Evolutionary conservation across 768 basidiomycete genomes (phyloP).

Genomic region (Hypsizygus marmoreus): DNA sequence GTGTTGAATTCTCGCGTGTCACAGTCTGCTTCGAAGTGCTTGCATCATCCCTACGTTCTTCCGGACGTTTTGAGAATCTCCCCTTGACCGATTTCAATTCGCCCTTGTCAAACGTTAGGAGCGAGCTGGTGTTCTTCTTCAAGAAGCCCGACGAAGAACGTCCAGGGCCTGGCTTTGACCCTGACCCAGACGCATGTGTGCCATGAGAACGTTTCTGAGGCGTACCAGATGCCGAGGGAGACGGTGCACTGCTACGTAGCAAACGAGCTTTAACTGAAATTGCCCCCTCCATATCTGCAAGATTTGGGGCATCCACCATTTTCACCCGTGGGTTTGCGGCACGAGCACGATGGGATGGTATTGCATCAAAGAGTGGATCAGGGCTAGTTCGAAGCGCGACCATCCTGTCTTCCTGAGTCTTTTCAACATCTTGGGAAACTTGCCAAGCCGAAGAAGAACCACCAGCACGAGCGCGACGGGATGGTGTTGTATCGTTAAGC

Average conservation of each 20-base stretch:
- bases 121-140: conserved; percentile 47
- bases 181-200: conserved; percentile 11
- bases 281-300: conserved; percentile 34
- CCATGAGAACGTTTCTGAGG: background rate
- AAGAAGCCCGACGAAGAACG: conserved; percentile 47
- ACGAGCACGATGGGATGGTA: conserved; percentile 49
- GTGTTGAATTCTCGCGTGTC: conserved; percentile 4
- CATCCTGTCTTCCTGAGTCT: background rate
- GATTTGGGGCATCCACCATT: conserved; percentile 44
- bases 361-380: conserved; percentile 17
- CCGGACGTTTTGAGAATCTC: conserved; percentile 32
- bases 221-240: conserved; percentile 10
- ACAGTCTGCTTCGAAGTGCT: background rate
- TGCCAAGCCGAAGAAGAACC: no score
- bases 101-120: conserved; percentile 57
- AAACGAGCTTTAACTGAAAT: conserved; percentile 55
- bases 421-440: no score
- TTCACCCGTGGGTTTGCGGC: conserved; percentile 57
- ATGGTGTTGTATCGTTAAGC: background rate
- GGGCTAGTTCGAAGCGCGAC: background rate
- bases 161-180: conserved; percentile 49
- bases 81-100: conserved; percentile 52
- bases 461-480: conserved; percentile 51
- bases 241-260: conserved; percentile 22
- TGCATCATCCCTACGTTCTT: background rate